Evolutionary conservation across 108 stramenopile species (phyloP), one percentile per base, ranked within the genome.

Genomic region (Cyclostephanos tholiformis): DNA sequence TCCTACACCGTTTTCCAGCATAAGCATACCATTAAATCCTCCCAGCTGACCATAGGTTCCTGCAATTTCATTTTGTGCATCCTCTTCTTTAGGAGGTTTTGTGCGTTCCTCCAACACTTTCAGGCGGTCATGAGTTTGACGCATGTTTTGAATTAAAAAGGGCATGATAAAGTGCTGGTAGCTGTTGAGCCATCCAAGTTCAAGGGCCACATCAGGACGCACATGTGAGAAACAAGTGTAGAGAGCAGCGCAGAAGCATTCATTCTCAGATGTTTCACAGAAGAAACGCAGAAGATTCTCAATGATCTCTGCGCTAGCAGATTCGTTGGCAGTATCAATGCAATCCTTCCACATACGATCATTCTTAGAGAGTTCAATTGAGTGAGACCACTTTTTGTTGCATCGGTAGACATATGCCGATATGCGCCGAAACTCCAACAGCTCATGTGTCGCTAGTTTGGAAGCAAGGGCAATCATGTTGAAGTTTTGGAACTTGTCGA

Each of bases 311-410:
- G 79, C 67, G 69, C 96, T 93, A 23, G 85, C 85, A n/a, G 97
- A 97, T 76, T 94, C 94, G 44, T 98, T 97, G 60, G 97, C 98
- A 30, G 98, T 98, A 67, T 99, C 98, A 78, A 99, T 99, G 72
- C 98, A 97, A 65, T 99, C 99, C 88, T 98, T 98, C 95, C 95
- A 99, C 98, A 99, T 98, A 51, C 90, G 92, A 76, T 98, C 97
- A 62, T 89, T 89, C 95, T 99, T 99, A 43, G 96, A 96, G 38
- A 99, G 91, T 10, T 88, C 91, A 58, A 99, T 96, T 20, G 93
- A 95, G 63, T 97, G 94, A 65, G 86, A 85, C 88, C 92, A 99
- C 65, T 98, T 94, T 82, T 96, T 96, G 89, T 99, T 98, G 83
- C 91, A 89, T 79, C 97, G 88, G 95, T 99, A 99, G 25, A 99